Percentiles rank a stretch among this genome's conserved stretches.
These are phyloP conservation scores for Odonthalia washingtoniensis DNA, from an alignment of 31 red algal species.

Conservation along the genomic window DNA sequence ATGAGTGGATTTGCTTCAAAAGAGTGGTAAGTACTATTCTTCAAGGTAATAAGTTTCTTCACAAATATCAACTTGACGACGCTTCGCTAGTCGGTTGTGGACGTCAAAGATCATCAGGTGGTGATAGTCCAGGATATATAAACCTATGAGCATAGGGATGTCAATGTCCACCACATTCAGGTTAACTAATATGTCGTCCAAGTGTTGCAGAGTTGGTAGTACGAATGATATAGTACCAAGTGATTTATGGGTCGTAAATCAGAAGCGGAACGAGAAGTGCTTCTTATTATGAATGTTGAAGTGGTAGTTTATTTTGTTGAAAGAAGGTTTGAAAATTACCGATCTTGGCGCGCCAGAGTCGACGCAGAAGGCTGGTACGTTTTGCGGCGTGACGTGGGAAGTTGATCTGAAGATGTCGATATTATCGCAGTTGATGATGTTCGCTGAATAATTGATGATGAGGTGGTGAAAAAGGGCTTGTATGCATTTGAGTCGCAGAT, in stretches of 20 bases:
- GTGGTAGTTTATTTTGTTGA: neutral
- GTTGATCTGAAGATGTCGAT: too few species aligned
- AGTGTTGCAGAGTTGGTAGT: neutral
- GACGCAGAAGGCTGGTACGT: too few species aligned
- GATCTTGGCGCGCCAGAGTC: slow-evolving; percentile 1
- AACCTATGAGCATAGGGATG: slow-evolving; percentile 9
- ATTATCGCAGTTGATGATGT: too few species aligned
- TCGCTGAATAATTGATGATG: too few species aligned
- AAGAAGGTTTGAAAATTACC: neutral
- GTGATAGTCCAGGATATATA: slow-evolving; percentile 12
- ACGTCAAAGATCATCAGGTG: neutral
- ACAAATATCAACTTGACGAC: neutral
- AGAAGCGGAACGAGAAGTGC: neutral
- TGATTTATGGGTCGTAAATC: neutral
- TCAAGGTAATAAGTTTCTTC: neutral
- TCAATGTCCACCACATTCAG: slow-evolving; percentile 18
- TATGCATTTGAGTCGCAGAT: too few species aligned
- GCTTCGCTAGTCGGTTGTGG: too few species aligned
- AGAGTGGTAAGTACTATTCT: neutral
- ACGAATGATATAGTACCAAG: neutral
- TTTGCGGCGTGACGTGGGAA: too few species aligned
- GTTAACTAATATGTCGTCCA: neutral
- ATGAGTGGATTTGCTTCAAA: neutral
- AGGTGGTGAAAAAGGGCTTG: too few species aligned
- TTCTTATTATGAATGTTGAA: neutral